phyloP scores from a whole-genome alignment of 257 asterid species.

The Nicotiana otophora region DNA sequence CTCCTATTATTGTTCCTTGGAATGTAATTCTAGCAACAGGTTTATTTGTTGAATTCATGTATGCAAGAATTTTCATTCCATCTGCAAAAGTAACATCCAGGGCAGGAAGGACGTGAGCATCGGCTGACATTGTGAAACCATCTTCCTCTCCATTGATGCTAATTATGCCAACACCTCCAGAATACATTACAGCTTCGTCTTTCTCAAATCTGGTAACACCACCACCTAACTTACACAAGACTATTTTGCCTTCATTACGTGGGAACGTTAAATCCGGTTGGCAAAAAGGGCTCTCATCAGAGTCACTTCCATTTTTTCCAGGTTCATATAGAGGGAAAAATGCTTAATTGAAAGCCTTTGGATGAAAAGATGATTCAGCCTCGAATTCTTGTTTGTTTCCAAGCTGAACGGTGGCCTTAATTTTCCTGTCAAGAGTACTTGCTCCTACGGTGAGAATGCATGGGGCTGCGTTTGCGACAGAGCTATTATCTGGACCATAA shows the following conservation, averaged over 20 bases:
- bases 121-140: not conserved
- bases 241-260: not conserved
- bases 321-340: not conserved
- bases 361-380: not conserved
- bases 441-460: constrained; percentile 6
- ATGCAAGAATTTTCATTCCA: not conserved
- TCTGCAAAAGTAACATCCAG: not conserved
- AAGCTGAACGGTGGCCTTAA: not conserved
- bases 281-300: not conserved
- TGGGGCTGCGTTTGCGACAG: not conserved
- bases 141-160: not conserved
- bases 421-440: not conserved
- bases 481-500: not conserved
- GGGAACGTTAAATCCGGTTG: not conserved
- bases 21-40: not conserved
- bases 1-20: not conserved
- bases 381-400: not conserved
- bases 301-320: not conserved
- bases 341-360: not conserved
- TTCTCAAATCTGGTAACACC: not conserved
- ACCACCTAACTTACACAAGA: not conserved
- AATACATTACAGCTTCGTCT: not conserved
- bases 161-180: not conserved
- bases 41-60: not conserved
- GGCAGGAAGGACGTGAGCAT: not conserved